Evolutionary conservation across 2,329 filamentous ascomycete genomes (phyloP).

Genomic region (Pseudogymnoascus pannorum): DNA sequence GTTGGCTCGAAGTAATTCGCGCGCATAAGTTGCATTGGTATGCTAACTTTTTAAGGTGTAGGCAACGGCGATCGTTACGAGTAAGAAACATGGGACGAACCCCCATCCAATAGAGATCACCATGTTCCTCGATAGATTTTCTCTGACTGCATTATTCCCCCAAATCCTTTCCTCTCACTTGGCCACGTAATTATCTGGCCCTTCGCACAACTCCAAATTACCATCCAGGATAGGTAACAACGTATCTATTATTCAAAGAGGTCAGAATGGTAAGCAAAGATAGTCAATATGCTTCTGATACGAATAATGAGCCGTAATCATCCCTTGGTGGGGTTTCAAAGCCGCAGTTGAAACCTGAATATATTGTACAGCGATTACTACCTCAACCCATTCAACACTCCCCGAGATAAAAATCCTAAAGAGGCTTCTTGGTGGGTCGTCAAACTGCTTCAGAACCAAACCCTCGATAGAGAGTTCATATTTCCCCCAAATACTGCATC

Average conservation of each 20-base stretch:
- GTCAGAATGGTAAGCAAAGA: not conserved
- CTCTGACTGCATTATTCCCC: not conserved
- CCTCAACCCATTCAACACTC: not conserved
- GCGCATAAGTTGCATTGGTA: not conserved
- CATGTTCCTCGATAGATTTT: not conserved
- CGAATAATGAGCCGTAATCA: not conserved
- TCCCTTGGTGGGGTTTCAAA: not conserved
- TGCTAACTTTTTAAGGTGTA: not conserved
- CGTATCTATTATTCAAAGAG: not conserved
- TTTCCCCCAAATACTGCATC: not conserved
- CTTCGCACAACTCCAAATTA: not conserved
- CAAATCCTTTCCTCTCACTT: not conserved
- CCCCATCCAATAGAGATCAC: not conserved
- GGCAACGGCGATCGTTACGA: not conserved
- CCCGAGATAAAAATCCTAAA: not conserved
- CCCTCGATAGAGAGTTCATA: not conserved
- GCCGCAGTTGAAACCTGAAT: not conserved
- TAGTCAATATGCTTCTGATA: not conserved
- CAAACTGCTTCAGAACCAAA: not conserved
- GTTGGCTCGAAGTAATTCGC: not conserved
- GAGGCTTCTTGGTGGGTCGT: not conserved
- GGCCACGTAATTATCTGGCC: not conserved
- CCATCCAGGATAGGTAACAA: not conserved
- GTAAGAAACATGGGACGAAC: slow-evolving; percentile 1
- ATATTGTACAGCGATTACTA: not conserved